A percentile compares a stretch with the other conserved stretches of the same genome.
These are phyloP conservation scores for Colletotrichum graminicola DNA, from an alignment of 2,329 filamentous ascomycete genomes.

Conservation along the genomic window DNA sequence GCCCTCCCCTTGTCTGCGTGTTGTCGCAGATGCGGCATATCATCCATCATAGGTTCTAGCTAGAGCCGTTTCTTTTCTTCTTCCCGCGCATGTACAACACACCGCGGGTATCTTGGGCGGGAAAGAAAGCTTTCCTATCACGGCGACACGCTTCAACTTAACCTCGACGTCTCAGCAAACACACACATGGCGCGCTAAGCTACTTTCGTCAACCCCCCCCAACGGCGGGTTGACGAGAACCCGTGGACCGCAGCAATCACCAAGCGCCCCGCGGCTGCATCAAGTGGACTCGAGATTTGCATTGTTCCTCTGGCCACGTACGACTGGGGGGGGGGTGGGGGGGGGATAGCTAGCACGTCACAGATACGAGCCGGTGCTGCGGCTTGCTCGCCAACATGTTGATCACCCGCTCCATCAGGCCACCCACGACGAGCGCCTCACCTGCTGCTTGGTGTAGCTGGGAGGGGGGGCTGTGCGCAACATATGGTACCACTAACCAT, in stretches of 20 bases:
- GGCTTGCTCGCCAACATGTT: background rate
- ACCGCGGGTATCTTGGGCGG: background rate
- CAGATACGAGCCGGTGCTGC: background rate
- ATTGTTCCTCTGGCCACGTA: background rate
- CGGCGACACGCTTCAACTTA: background rate
- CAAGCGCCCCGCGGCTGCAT: background rate
- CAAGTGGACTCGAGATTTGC: background rate
- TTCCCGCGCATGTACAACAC: background rate
- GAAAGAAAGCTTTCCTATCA: background rate
- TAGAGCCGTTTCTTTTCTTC: conserved; percentile 2
- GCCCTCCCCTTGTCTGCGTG: background rate
- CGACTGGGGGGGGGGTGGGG: too few relatives aligned
- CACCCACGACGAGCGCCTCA: too few relatives aligned
- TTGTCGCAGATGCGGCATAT: background rate
- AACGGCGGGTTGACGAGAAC: background rate
- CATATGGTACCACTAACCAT: background rate
- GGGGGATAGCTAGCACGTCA: background rate
- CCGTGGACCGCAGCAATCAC: background rate
- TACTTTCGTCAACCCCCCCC: conserved; percentile 1
- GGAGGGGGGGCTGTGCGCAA: too few relatives aligned
- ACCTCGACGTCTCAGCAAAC: background rate
- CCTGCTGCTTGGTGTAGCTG: background rate
- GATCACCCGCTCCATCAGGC: background rate
- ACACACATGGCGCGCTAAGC: background rate
- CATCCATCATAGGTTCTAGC: background rate